Evolutionary conservation across 2,329 filamentous ascomycete genomes (phyloP).

Genomic region (Hypoxylon sp.): DNA sequence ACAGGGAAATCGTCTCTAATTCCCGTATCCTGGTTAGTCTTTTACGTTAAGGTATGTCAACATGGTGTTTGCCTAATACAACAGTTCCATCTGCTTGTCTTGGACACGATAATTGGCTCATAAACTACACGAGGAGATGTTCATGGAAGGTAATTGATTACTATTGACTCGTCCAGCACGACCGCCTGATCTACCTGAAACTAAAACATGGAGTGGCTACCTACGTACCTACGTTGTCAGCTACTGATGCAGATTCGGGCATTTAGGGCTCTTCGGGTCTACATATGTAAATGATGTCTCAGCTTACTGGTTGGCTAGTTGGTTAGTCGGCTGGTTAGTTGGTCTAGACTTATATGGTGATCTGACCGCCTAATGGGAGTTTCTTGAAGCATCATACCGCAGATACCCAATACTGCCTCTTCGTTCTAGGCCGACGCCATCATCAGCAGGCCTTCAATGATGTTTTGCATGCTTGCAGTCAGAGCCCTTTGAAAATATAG

Average conservation of each 20-base stretch:
- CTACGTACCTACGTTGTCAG: neutral
- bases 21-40: neutral
- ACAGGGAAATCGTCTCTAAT: neutral
- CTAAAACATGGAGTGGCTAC: neutral
- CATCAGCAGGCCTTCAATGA: neutral
- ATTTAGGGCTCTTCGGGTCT: neutral
- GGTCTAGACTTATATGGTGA: neutral
- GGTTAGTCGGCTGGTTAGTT: neutral
- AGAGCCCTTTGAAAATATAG: neutral
- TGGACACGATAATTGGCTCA: constrained; percentile 5
- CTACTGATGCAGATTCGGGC: neutral
- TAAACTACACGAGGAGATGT: too few relatives aligned
- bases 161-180: neutral
- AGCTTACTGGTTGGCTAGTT: neutral
- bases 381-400: neutral
- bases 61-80: neutral
- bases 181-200: neutral
- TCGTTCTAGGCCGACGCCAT: constrained; percentile 1
- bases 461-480: neutral
- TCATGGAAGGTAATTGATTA: neutral
- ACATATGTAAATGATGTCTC: neutral
- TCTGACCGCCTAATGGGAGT: neutral
- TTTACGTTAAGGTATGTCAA: neutral
- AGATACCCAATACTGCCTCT: neutral
- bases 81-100: neutral